Percentiles rank a stretch among this genome's conserved stretches.
Conservation (phyloP, 306 rosid genomes). For the Acacia melanoxylon region DNA sequence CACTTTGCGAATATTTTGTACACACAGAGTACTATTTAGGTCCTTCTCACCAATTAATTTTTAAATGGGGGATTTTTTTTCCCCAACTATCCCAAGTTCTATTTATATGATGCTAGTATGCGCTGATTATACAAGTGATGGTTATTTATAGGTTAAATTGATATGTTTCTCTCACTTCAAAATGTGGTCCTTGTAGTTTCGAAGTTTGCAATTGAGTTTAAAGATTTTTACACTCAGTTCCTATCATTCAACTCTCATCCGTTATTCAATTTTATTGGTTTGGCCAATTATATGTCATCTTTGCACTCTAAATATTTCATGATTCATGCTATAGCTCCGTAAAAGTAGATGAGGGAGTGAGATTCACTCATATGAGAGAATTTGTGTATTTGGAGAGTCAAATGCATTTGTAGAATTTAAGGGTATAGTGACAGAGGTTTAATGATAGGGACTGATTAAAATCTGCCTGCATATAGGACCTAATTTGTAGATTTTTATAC, state of each 20-base stretch:
- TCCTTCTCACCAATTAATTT: too few relatives aligned
- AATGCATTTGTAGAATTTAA: background rate
- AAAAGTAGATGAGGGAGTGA: background rate
- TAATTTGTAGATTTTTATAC: background rate
- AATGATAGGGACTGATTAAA: background rate
- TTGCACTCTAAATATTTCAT: background rate
- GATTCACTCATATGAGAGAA: background rate
- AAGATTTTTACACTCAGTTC: background rate
- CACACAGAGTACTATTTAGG: too few relatives aligned
- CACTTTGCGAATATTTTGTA: too few relatives aligned
- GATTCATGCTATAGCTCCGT: background rate
- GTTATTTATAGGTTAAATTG: background rate
- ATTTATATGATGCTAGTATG: background rate
- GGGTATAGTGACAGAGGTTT: background rate
- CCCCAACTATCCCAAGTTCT: background rate
- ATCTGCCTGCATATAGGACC: background rate
- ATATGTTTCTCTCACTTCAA: background rate
- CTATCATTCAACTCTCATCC: background rate
- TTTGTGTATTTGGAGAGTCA: background rate
- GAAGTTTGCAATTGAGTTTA: background rate
- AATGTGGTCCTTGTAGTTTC: background rate
- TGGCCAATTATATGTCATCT: background rate
- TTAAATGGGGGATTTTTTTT: too few relatives aligned
- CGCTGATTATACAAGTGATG: background rate
- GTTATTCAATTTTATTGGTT: background rate